phyloP scores from a whole-genome alignment of 2,329 filamentous ascomycete genomes.

The Zasmidium citrigriseum region DNA sequence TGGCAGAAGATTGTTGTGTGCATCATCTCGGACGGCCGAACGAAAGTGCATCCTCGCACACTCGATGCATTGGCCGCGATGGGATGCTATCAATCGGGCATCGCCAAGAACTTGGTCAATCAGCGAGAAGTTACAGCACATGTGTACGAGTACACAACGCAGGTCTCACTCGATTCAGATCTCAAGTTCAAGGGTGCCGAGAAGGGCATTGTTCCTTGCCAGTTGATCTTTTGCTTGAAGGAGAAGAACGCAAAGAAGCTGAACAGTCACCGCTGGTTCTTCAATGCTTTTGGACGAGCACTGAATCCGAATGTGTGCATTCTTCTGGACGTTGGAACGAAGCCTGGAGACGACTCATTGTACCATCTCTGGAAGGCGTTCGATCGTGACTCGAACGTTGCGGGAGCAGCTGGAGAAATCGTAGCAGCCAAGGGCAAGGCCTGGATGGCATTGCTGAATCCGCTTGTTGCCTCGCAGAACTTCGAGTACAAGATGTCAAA shows the following conservation, averaged over 20 bases:
- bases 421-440: slow-evolving; percentile 91
- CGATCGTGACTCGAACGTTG: slow-evolving; percentile 95
- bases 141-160: slow-evolving; percentile 98
- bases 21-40: slow-evolving; percentile 90
- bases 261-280: slow-evolving; percentile 98
- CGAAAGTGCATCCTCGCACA: slow-evolving; percentile 90
- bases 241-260: slow-evolving; percentile 97
- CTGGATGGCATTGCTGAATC: slow-evolving; percentile 83
- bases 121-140: slow-evolving; percentile 92
- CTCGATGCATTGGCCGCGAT: slow-evolving; percentile 93
- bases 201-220: slow-evolving; percentile 96
- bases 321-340: slow-evolving; percentile 91
- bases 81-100: slow-evolving; percentile 97
- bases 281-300: slow-evolving; percentile 93
- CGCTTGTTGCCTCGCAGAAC: slow-evolving; percentile 93
- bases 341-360: slow-evolving; percentile 83
- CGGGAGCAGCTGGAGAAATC: slow-evolving; percentile 95
- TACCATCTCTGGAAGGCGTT: slow-evolving; percentile 99
- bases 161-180: slow-evolving; percentile 92
- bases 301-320: slow-evolving; percentile 97
- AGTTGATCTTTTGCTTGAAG: slow-evolving; percentile 98
- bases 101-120: slow-evolving; percentile 98
- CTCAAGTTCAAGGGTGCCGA: slow-evolving; percentile 99
- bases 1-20: slow-evolving; percentile 99
- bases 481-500: slow-evolving; percentile 99